Evolutionary conservation across 352 stramenopile genomes (phyloP).

Genomic region (Globisporangium spiculum): DNA sequence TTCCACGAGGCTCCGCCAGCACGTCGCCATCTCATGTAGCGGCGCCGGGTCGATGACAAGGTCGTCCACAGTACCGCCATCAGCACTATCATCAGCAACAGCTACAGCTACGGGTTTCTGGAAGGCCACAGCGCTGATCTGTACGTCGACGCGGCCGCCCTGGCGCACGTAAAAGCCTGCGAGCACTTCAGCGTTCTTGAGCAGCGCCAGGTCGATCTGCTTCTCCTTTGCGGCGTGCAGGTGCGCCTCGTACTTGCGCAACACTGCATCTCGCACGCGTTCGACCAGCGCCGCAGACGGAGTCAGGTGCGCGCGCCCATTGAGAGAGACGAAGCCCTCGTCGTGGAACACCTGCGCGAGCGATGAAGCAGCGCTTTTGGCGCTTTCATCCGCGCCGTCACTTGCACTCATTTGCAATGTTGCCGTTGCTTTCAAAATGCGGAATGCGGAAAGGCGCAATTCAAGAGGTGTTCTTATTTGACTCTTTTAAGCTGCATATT

Average conservation of each 20-base stretch:
- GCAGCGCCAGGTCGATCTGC: conserved; percentile 30
- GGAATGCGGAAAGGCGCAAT: background rate
- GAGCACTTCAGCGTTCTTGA: conserved; percentile 50
- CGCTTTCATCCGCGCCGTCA: background rate
- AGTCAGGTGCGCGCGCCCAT: conserved; percentile 11
- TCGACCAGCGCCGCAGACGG: conserved; percentile 19
- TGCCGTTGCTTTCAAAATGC: background rate
- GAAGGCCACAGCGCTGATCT: conserved; percentile 29
- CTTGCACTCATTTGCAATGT: background rate
- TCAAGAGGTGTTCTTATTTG: background rate
- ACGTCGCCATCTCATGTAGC: conserved; percentile 29
- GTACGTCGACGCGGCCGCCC: conserved; percentile 71
- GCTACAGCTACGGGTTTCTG: conserved; percentile 13
- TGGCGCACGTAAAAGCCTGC: conserved; percentile 69
- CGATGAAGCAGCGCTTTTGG: background rate
- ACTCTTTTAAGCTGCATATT: background rate
- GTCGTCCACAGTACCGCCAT: background rate
- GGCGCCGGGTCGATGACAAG: conserved; percentile 22
- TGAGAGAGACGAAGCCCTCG: conserved; percentile 49
- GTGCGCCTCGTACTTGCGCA: conserved; percentile 37
- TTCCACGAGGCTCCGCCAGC: conserved; percentile 26
- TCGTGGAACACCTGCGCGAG: conserved; percentile 32
- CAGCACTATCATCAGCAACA: background rate
- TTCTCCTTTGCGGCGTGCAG: conserved; percentile 25
- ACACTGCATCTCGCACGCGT: conserved; percentile 26